Evolutionary conservation across 2,329 filamentous ascomycete genomes (phyloP), one percentile per base, ranked within the genome.

Genomic region (Paraconiothyrium sp.): DNA sequence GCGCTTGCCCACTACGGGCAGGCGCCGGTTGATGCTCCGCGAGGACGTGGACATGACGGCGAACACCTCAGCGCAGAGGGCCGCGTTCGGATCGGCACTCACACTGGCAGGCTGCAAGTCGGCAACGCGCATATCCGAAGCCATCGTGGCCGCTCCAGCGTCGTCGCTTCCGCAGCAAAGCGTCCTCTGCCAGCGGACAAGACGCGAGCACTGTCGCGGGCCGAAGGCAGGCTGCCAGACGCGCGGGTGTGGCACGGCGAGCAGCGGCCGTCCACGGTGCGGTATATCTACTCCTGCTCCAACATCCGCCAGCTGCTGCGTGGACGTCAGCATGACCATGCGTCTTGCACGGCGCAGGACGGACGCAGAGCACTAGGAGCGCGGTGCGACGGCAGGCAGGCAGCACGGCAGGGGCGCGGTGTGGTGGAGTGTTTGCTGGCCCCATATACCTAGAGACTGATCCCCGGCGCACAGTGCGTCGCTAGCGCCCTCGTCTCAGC

Each of bases 341-440:
- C 13, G 9, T 4, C n/a, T 16, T 41, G 37, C 37, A 41, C n/a
- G 37, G n/a, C 14, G 43, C 43, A 20, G 2, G 41, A 1, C 20
- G 41, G 43, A 20, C 20, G 20, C 20, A 20, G 20, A 20, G 20
- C 20, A 20, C 20, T 20, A 20, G 20, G 20, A 20, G 20, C 20
- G 20, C 20, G 20, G 43, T 20, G 20, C 4, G n/a, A 44, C 41
- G 20, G 41, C 20, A 24, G 16, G 20, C 30, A 37, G 32, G 16
- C 48, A 51, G 48, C 30, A 51, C 32, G 20, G 20, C 20, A 20
- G 20, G 20, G 20, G 46, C 20, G 20, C 20, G 8, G 6, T 32
- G 43, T 22, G 20, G 7, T n/a, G 24, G 13, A 30, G 46, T 49
- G 46, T 37, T 51, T 24, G 43, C 43, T 46, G 48, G 48, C 48